A percentile compares a stretch with the other conserved stretches of the same genome.
phyloP scores from a whole-genome alignment of 2,329 filamentous ascomycete species.

The Trichoderma asperellum region DNA sequence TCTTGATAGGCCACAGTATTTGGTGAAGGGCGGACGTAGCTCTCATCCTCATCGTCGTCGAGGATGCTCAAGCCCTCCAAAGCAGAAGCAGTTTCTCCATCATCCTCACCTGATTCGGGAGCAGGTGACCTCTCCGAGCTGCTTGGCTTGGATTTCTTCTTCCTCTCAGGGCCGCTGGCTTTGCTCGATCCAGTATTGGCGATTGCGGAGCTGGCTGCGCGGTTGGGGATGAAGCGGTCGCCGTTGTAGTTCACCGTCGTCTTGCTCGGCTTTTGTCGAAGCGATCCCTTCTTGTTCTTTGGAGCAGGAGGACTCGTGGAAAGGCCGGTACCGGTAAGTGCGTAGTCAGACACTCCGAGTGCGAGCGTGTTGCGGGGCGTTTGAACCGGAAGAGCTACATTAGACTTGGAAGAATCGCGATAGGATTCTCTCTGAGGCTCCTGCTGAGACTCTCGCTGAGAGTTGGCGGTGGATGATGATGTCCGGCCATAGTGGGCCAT shows the following conservation, averaged over 20 bases:
- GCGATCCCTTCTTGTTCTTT: constrained; percentile 55
- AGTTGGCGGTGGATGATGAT: constrained; percentile 57
- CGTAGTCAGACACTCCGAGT: constrained; percentile 90
- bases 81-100: constrained; percentile 67
- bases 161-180: constrained; percentile 71
- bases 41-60: constrained; percentile 61
- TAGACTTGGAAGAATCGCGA: constrained; percentile 93
- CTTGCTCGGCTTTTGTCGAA: constrained; percentile 68
- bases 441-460: constrained; percentile 73
- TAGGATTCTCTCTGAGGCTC: constrained; percentile 47
- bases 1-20: constrained; percentile 91
- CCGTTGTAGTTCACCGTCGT: constrained; percentile 79
- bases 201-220: constrained; percentile 85
- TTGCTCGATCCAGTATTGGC: constrained; percentile 81
- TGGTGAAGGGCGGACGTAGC: constrained; percentile 78
- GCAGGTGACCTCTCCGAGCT: constrained; percentile 74
- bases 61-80: constrained; percentile 81
- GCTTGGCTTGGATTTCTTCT: constrained; percentile 66
- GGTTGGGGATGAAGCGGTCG: constrained; percentile 96
- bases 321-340: constrained; percentile 79
- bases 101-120: constrained; percentile 78
- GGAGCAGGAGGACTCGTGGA: constrained; percentile 62
- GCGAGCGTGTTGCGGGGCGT: constrained; percentile 56
- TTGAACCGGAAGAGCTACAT: constrained; percentile 47
- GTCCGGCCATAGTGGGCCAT: constrained; percentile 77